Percentiles rank a stretch among this genome's conserved stretches.
Evolutionary conservation across 192 early-diverging fungal species (phyloP).

Genomic region (Rhizophagus clarus): DNA sequence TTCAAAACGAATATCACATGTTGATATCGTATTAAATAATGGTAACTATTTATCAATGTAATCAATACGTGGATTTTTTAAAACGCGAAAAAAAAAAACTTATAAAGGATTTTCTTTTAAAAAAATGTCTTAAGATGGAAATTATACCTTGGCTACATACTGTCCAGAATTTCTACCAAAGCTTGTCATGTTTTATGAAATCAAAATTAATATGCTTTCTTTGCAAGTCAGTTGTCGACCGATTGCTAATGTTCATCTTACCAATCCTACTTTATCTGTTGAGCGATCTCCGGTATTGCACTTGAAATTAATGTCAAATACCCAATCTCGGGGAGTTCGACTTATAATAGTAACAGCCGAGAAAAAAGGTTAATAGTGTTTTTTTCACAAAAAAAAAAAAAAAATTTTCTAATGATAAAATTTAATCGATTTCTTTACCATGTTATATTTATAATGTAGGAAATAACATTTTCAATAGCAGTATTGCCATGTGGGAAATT

Average conservation of each 20-base stretch:
- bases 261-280: neutral
- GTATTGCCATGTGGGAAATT: neutral
- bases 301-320: constrained; percentile 13
- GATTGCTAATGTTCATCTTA: neutral
- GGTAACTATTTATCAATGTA: constrained; percentile 3
- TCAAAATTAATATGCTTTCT: constrained; percentile 8
- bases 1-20: constrained; percentile 11
- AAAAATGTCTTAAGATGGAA: constrained; percentile 7
- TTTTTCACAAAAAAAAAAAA: neutral
- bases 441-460: neutral
- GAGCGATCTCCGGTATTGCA: neutral
- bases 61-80: neutral
- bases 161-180: neutral
- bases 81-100: neutral
- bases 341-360: constrained; percentile 9
- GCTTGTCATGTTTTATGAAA: constrained; percentile 27
- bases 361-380: neutral
- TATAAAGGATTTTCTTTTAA: neutral
- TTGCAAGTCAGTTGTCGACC: constrained; percentile 5
- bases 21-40: constrained; percentile 16
- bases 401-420: neutral
- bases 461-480: neutral
- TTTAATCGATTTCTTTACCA: too few species aligned
- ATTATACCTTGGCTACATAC: constrained; percentile 19
- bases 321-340: neutral